A percentile compares a stretch with the other conserved stretches of the same genome.
phyloP scores from a whole-genome alignment of 2,329 filamentous ascomycete species.

The Penicillium polonicum region DNA sequence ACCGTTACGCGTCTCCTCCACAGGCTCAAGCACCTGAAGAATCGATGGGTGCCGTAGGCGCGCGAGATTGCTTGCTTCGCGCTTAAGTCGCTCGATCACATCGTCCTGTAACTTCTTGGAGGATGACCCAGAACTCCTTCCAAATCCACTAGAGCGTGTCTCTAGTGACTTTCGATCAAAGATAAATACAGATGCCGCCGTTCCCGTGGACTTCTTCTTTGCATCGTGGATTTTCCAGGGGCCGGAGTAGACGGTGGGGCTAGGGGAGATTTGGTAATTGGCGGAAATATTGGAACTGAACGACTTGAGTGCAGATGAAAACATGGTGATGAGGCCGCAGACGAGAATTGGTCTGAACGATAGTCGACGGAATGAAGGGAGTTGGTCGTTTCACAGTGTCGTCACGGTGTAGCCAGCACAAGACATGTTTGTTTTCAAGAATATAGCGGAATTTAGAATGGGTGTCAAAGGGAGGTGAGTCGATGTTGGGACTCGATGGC shows the following conservation, averaged over 20 bases:
- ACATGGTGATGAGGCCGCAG: conserved; percentile 62
- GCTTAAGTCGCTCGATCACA: conserved; percentile 84
- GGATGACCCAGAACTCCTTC: conserved; percentile 60
- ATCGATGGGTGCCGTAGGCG: conserved; percentile 87
- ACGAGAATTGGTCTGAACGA: background rate
- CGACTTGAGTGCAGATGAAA: conserved; percentile 89
- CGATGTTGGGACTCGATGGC: background rate
- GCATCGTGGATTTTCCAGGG: conserved; percentile 98
- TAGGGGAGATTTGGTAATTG: conserved; percentile 81
- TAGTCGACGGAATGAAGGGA: conserved; percentile 1
- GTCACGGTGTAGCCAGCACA: conserved; percentile 3
- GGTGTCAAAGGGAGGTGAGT: background rate
- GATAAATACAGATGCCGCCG: conserved; percentile 85
- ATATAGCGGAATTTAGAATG: background rate
- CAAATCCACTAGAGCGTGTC: conserved; percentile 60
- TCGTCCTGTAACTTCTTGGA: conserved; percentile 83
- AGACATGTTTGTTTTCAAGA: conserved; percentile 6
- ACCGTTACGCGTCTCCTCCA: conserved; percentile 88
- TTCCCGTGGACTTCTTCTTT: conserved; percentile 93
- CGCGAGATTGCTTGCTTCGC: conserved; percentile 85
- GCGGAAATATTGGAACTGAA: conserved; percentile 89
- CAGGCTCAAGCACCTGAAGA: conserved; percentile 87
- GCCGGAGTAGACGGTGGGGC: conserved; percentile 75
- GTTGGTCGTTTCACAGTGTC: conserved; percentile 15
- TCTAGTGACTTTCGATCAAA: conserved; percentile 90